Percentiles rank a stretch among this genome's conserved stretches.
These are phyloP conservation scores for Fraxinus baroniana DNA, from an alignment of 305 asterid genomes.

Conservation along the genomic window DNA sequence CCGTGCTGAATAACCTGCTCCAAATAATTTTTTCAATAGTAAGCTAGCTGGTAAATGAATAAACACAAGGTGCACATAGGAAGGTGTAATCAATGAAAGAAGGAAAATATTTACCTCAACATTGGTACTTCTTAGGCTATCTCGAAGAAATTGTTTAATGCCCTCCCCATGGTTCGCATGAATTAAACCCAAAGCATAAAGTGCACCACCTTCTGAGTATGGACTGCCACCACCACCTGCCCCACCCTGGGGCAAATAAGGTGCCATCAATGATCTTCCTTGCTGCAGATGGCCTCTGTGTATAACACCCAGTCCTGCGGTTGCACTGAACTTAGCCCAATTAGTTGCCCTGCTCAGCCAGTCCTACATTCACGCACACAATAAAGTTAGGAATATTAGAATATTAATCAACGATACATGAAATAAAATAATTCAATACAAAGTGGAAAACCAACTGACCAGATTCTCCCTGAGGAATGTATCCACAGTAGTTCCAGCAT, in stretches of 20 bases:
- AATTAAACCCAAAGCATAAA: slow-evolving; percentile 59
- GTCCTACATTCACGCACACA: slow-evolving; percentile 51
- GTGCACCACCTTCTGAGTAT: slow-evolving; percentile 68
- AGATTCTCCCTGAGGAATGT: slow-evolving; percentile 95
- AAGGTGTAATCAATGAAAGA: not conserved
- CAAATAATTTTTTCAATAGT: slow-evolving; percentile 7
- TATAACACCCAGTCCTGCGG: slow-evolving; percentile 99
- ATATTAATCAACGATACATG: not conserved
- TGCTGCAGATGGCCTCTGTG: slow-evolving; percentile 98
- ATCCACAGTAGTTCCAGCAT: slow-evolving; percentile 98
- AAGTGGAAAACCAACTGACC: slow-evolving; percentile 35
- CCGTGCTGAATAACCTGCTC: slow-evolving; percentile 98
- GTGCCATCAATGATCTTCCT: slow-evolving; percentile 98
- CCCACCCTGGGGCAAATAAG: slow-evolving; percentile 91
- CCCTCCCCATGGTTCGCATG: slow-evolving; percentile 99
- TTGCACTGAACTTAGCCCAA: slow-evolving; percentile 99
- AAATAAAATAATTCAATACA: not conserved
- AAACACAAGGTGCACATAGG: not conserved
- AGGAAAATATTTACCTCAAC: slow-evolving; percentile 57
- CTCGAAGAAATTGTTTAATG: slow-evolving; percentile 90
- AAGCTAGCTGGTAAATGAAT: slow-evolving; percentile 5
- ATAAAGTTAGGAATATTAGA: not conserved
- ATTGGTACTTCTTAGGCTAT: slow-evolving; percentile 78
- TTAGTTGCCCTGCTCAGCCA: slow-evolving; percentile 99
- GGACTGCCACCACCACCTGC: slow-evolving; percentile 96